Percentiles rank a stretch among this genome's conserved stretches.
phyloP scores from a whole-genome alignment of 306 rosid species.

The Cicer chorassanicum region DNA sequence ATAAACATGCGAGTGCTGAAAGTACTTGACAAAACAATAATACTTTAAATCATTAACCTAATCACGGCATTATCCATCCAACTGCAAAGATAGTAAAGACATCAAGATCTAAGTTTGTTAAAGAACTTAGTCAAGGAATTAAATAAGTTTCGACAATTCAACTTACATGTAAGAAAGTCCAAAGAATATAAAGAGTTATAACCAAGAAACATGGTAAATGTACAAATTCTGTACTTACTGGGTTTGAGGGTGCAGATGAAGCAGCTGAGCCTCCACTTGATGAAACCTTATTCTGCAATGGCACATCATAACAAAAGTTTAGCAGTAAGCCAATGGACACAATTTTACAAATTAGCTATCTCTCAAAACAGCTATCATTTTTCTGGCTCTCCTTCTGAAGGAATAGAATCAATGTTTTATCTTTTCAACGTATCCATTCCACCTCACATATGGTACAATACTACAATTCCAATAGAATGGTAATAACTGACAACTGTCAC shows the following conservation, averaged over 20 bases:
- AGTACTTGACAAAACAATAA: slow-evolving; percentile 11
- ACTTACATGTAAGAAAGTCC: neutral
- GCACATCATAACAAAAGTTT: neutral
- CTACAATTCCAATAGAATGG: slow-evolving; percentile 5
- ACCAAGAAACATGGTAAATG: neutral
- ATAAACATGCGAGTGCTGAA: neutral
- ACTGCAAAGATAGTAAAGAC: slow-evolving; percentile 11
- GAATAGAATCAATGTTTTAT: neutral
- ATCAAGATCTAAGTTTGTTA: slow-evolving; percentile 7
- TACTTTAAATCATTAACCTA: slow-evolving; percentile 27
- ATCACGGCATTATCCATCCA: slow-evolving; percentile 28
- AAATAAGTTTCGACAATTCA: slow-evolving; percentile 4
- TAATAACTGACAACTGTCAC: neutral
- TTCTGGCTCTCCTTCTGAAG: slow-evolving; percentile 12
- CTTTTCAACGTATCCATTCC: slow-evolving; percentile 28
- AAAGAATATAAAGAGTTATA: neutral
- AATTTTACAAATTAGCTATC: slow-evolving; percentile 3
- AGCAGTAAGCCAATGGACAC: slow-evolving; percentile 23
- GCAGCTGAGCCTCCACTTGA: slow-evolving; percentile 45
- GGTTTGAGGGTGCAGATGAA: slow-evolving; percentile 41
- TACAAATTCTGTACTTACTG: slow-evolving; percentile 23
- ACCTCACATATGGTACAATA: neutral
- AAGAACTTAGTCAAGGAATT: slow-evolving; percentile 19
- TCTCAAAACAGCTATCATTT: neutral
- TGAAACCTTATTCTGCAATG: slow-evolving; percentile 45